Conservation (phyloP, 2,329 filamentous ascomycete species). For the Xylaria polymorpha region DNA sequence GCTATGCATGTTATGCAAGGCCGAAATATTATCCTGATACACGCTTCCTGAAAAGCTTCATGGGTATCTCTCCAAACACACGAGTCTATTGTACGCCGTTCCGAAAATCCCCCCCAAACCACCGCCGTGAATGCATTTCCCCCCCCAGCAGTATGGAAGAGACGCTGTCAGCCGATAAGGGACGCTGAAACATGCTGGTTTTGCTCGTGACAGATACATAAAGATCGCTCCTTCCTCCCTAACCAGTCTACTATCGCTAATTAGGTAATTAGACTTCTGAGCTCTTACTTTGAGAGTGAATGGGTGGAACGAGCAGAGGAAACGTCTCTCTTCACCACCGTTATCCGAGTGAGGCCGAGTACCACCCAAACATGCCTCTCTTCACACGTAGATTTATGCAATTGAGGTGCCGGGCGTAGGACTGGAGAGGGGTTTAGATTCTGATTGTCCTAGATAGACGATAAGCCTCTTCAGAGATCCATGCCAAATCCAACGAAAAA, state of each 20-base stretch:
- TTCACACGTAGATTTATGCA: slow-evolving; percentile 6
- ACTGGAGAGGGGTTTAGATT: slow-evolving; percentile 15
- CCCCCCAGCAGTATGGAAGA: neutral
- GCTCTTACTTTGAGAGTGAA: no score
- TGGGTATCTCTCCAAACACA: slow-evolving; percentile 14
- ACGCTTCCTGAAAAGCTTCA: neutral
- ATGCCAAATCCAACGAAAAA: slow-evolving; percentile 23
- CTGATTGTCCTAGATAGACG: slow-evolving; percentile 18
- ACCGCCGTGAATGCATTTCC: neutral
- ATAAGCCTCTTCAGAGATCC: slow-evolving; percentile 28
- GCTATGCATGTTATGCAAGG: neutral
- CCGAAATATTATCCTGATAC: neutral
- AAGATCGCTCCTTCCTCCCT: no score
- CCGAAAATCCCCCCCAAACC: neutral
- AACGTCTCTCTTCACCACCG: slow-evolving; percentile 5
- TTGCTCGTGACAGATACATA: no score
- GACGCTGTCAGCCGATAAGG: neutral
- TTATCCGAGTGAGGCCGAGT: slow-evolving; percentile 22
- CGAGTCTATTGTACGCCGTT: neutral
- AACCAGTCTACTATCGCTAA: no score
- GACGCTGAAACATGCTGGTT: neutral
- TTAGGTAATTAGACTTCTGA: no score
- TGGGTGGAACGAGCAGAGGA: slow-evolving; percentile 7
- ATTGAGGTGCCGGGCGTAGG: slow-evolving; percentile 19
- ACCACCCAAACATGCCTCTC: slow-evolving; percentile 10